Evolutionary conservation across 2,329 filamentous ascomycete species (phyloP).

Genomic region (Diaporthe humulicola): DNA sequence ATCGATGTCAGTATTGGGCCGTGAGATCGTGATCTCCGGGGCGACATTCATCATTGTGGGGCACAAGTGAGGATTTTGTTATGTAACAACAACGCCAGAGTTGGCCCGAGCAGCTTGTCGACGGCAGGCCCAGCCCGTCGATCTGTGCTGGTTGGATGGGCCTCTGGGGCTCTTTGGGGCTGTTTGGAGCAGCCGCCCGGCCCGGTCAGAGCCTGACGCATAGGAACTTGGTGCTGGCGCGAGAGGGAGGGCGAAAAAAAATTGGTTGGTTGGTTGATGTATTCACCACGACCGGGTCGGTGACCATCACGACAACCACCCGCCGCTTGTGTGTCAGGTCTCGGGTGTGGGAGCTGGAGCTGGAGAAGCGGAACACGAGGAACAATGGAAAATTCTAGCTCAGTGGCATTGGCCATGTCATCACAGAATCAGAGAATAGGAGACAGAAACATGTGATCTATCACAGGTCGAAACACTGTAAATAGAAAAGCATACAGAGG

Average conservation of each 20-base stretch:
- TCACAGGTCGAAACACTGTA: slow-evolving; percentile 1
- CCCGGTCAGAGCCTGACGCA: slow-evolving; percentile 32
- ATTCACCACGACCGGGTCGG: slow-evolving; percentile 30
- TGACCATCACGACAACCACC: slow-evolving; percentile 11
- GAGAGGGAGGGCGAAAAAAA: not conserved
- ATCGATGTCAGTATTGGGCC: slow-evolving; percentile 18
- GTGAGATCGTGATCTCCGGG: slow-evolving; percentile 28
- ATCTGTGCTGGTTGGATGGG: slow-evolving; percentile 23
- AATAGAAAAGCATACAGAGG: not conserved
- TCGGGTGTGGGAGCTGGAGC: not conserved
- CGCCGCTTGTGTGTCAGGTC: not conserved
- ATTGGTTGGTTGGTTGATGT: not conserved
- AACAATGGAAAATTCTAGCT: slow-evolving; percentile 1
- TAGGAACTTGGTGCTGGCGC: not conserved
- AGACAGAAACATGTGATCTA: slow-evolving; percentile 2
- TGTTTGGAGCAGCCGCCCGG: slow-evolving; percentile 18
- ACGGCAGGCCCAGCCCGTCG: slow-evolving; percentile 31
- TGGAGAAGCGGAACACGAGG: not conserved
- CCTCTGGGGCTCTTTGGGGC: slow-evolving; percentile 3
- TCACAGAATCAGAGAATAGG: not conserved
- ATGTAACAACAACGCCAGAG: slow-evolving; percentile 13
- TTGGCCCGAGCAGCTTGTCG: slow-evolving; percentile 30
- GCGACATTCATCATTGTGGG: slow-evolving; percentile 28
- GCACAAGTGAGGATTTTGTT: slow-evolving; percentile 1
- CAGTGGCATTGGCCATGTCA: not conserved